Conservation (phyloP, 768 basidiomycete species). For the Russula dissimulans region DNA sequence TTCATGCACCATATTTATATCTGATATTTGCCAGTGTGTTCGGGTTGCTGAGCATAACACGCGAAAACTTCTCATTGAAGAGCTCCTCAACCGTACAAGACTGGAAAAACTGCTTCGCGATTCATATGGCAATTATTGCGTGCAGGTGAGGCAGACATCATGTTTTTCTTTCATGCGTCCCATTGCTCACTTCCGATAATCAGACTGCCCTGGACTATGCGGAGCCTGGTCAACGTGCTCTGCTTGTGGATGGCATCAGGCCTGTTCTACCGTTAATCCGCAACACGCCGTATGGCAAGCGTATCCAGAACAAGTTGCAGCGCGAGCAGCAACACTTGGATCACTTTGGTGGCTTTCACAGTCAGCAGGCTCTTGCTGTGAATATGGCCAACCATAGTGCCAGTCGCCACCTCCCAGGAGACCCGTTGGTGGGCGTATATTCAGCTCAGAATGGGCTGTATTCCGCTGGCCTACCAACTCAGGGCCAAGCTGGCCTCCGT, state of each 20-base stretch:
- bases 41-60: slow-evolving; percentile 95
- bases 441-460: slow-evolving; percentile 54
- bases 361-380: slow-evolving; percentile 51
- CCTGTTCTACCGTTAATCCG: slow-evolving; percentile 98
- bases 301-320: slow-evolving; percentile 97
- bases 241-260: slow-evolving; percentile 94
- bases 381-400: slow-evolving; percentile 40
- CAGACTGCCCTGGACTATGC: slow-evolving; percentile 97
- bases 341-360: slow-evolving; percentile 48
- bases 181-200: slow-evolving; percentile 26
- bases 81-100: slow-evolving; percentile 87
- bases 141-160: slow-evolving; percentile 47
- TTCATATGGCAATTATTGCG: slow-evolving; percentile 94
- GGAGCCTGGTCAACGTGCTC: slow-evolving; percentile 83
- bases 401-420: slow-evolving; percentile 48
- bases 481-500: slow-evolving; percentile 35
- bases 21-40: slow-evolving; percentile 39
- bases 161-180: not conserved
- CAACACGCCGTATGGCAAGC: slow-evolving; percentile 98
- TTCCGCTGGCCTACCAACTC: slow-evolving; percentile 49
- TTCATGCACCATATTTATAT: not conserved
- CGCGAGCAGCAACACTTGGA: slow-evolving; percentile 71
- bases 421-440: slow-evolving; percentile 58
- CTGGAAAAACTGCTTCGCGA: slow-evolving; percentile 94
- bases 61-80: slow-evolving; percentile 90